These are phyloP conservation scores for Plicaturopsis crispa DNA, from an alignment of 768 basidiomycete genomes.

Conservation along the genomic window DNA sequence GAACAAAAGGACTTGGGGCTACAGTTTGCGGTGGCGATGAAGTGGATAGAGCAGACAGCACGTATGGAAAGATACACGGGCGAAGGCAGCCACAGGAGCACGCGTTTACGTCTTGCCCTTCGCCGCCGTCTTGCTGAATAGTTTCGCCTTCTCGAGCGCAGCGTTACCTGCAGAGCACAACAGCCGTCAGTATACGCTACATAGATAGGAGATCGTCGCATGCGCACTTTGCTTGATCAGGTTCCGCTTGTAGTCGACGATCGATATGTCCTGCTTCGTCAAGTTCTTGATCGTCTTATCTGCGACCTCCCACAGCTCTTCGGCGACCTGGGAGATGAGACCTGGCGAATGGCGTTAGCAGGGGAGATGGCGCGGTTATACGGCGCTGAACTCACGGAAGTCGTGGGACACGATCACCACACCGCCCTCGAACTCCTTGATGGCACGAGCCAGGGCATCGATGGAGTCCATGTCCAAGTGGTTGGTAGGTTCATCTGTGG, in stretches of 20 bases:
- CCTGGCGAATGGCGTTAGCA: conserved; percentile 32
- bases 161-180: conserved; percentile 47
- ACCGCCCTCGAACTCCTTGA: conserved; percentile 96
- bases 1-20: background rate
- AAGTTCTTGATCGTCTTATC: conserved; percentile 89
- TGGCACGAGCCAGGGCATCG: conserved; percentile 90
- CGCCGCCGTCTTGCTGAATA: conserved; percentile 77
- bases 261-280: conserved; percentile 84
- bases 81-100: background rate
- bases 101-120: conserved; percentile 56
- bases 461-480: conserved; percentile 98
- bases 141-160: conserved; percentile 88
- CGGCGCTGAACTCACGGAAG: conserved; percentile 64
- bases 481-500: conserved; percentile 86
- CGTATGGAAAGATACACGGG: background rate
- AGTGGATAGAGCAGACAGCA: conserved; percentile 3
- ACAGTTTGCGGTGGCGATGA: conserved; percentile 1
- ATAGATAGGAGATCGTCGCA: conserved; percentile 1
- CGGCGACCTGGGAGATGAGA: conserved; percentile 94
- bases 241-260: conserved; percentile 89
- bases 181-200: conserved; percentile 1
- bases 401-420: conserved; percentile 99
- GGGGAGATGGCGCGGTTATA: conserved; percentile 1
- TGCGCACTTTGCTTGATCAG: conserved; percentile 71
- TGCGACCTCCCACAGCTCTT: conserved; percentile 99